These are phyloP conservation scores for Rhizopus arrhizus DNA, from an alignment of 371 early-diverging fungal species.

Conservation along the genomic window DNA sequence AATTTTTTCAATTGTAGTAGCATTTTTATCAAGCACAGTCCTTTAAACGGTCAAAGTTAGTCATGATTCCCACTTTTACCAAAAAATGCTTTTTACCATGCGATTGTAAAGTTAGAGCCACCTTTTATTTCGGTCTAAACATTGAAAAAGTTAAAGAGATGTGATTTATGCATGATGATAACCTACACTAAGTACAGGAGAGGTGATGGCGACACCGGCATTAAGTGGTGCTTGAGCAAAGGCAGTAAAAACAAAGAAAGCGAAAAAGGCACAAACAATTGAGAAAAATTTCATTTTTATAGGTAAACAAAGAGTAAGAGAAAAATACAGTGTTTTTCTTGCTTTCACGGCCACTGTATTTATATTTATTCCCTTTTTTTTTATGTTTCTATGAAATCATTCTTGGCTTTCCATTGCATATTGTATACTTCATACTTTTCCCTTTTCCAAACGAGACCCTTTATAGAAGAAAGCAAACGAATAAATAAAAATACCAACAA, in stretches of 20 bases:
- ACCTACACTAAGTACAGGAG: constrained; percentile 17
- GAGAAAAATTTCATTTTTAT: constrained; percentile 14
- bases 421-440: neutral
- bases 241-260: neutral
- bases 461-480: neutral
- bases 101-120: constrained; percentile 11
- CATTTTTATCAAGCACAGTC: constrained; percentile 11
- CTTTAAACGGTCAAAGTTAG: neutral
- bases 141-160: neutral
- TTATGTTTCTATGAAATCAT: too few species aligned
- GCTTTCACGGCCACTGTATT: neutral
- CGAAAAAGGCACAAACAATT: neutral
- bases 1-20: constrained; percentile 18
- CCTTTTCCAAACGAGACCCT: neutral
- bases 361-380: too few species aligned
- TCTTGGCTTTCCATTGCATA: too few species aligned
- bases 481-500: too few species aligned
- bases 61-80: too few species aligned
- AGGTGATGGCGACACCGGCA: constrained; percentile 18
- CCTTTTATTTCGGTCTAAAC: constrained; percentile 1
- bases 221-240: constrained; percentile 10
- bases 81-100: constrained; percentile 6
- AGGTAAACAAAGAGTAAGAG: neutral
- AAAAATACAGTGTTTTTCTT: neutral
- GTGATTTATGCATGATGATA: neutral